These are phyloP conservation scores for Zymoseptoria tritici DNA, from an alignment of 2,329 filamentous ascomycete genomes.

Conservation along the genomic window DNA sequence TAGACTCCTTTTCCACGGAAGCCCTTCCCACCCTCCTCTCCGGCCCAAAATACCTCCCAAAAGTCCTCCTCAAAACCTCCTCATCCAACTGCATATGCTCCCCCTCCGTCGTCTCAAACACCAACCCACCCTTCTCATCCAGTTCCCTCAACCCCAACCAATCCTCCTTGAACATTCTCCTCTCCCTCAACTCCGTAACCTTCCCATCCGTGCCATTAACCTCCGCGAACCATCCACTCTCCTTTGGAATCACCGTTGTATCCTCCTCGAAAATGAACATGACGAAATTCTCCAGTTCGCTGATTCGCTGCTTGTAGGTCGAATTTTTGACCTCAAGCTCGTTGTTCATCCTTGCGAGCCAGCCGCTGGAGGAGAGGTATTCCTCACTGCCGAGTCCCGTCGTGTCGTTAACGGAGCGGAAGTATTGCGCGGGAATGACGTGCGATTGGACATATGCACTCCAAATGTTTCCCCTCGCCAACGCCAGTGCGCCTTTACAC, in stretches of 20 bases:
- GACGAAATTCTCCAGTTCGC: conserved; percentile 57
- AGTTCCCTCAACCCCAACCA: conserved; percentile 80
- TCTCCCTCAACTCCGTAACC: conserved; percentile 59
- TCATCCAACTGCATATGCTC: conserved; percentile 76
- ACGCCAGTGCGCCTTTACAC: conserved; percentile 70
- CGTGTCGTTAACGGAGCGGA: conserved; percentile 57
- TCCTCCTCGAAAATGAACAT: conserved; percentile 90
- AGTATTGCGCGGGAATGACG: conserved; percentile 93
- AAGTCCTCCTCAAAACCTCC: conserved; percentile 57
- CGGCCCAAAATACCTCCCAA: conserved; percentile 58
- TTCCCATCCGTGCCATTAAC: conserved; percentile 60
- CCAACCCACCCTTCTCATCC: conserved; percentile 70
- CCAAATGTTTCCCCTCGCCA: conserved; percentile 78
- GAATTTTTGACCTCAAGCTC: conserved; percentile 69
- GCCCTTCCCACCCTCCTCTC: conserved; percentile 11
- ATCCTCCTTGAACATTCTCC: conserved; percentile 75
- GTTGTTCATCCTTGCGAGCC: conserved; percentile 94
- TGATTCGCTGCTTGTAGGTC: conserved; percentile 65
- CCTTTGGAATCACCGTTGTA: conserved; percentile 77
- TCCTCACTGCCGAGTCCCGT: conserved; percentile 49
- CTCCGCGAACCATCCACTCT: conserved; percentile 85
- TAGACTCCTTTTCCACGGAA: background rate
- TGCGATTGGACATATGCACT: conserved; percentile 65
- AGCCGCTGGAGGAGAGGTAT: conserved; percentile 77
- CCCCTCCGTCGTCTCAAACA: conserved; percentile 66